phyloP scores from a whole-genome alignment of 768 basidiomycete species.

The Suillus plorans region DNA sequence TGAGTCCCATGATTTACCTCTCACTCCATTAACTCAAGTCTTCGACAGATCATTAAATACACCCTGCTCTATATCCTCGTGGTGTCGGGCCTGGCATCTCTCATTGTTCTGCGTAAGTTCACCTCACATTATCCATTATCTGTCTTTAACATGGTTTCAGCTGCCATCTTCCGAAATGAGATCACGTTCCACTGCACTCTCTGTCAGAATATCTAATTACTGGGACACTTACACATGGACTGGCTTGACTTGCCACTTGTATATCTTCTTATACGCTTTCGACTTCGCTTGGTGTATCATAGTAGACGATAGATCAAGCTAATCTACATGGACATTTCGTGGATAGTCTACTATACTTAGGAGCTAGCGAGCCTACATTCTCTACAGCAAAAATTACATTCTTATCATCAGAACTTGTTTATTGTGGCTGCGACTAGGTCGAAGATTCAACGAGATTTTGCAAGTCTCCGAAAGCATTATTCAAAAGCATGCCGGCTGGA shows the following conservation, averaged over 20 bases:
- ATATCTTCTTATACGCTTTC: slow-evolving; percentile 22
- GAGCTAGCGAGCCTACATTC: not conserved
- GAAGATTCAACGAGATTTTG: not conserved
- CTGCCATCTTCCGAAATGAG: slow-evolving; percentile 76
- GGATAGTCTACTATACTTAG: not conserved
- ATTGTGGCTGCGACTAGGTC: not conserved
- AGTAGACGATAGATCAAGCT: slow-evolving; percentile 17
- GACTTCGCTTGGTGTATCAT: slow-evolving; percentile 30
- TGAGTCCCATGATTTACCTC: slow-evolving; percentile 32
- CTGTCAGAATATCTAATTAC: slow-evolving; percentile 81
- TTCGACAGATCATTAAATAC: slow-evolving; percentile 77
- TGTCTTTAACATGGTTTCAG: slow-evolving; percentile 38
- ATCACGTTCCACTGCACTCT: slow-evolving; percentile 79
- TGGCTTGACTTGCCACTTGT: slow-evolving; percentile 17
- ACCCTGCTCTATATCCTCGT: slow-evolving; percentile 78
- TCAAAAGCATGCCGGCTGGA: not conserved
- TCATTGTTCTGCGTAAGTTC: slow-evolving; percentile 79
- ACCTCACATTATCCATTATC: slow-evolving; percentile 7
- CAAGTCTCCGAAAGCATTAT: not conserved
- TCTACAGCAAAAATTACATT: not conserved
- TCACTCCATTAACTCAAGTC: slow-evolving; percentile 9
- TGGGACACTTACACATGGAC: slow-evolving; percentile 13
- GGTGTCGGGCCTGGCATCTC: slow-evolving; percentile 72
- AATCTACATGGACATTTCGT: slow-evolving; percentile 9
- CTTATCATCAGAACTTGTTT: not conserved